Conservation (phyloP, 495 filamentous ascomycete species). For the Aspergillus steynii region DNA sequence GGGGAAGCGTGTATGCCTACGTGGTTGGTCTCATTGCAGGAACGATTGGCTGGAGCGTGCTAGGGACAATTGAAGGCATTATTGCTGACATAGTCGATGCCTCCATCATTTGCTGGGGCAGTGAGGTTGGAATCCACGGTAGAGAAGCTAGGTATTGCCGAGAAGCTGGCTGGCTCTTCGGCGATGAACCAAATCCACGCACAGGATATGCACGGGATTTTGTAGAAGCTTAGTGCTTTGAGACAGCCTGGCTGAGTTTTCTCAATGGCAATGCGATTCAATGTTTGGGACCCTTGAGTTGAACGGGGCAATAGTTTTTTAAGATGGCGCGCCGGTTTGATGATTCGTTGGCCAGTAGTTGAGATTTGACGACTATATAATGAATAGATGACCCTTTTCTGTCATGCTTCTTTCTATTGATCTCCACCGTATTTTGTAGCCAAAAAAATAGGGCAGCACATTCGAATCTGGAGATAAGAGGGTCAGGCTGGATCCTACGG, state of each 20-base stretch:
- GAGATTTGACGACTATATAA: neutral
- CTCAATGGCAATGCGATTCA: too few relatives aligned
- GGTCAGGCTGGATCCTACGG: too few relatives aligned
- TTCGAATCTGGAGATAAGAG: too few relatives aligned
- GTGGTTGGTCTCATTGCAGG: conserved; percentile 88
- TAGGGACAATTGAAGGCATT: conserved; percentile 95
- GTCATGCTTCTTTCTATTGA: too few relatives aligned
- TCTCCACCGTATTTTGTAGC: too few relatives aligned
- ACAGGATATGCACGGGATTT: conserved; percentile 2
- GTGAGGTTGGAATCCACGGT: conserved; percentile 69
- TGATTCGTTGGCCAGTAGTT: neutral
- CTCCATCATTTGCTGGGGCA: conserved; percentile 89
- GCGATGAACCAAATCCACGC: conserved; percentile 38
- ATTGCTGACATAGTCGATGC: conserved; percentile 91
- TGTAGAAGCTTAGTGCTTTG: conserved; percentile 5
- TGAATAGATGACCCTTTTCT: neutral
- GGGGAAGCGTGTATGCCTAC: conserved; percentile 93
- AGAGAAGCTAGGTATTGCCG: conserved; percentile 79
- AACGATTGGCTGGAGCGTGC: conserved; percentile 90
- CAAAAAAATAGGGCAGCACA: too few relatives aligned
- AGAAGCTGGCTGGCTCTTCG: conserved; percentile 82
- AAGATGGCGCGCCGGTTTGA: neutral
- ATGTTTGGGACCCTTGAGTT: too few relatives aligned
- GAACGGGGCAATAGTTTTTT: neutral
- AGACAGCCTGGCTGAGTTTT: neutral